Conservation (phyloP, 228 moss, liverwort and hornwort species). For the Sphagnum magellanicum region DNA sequence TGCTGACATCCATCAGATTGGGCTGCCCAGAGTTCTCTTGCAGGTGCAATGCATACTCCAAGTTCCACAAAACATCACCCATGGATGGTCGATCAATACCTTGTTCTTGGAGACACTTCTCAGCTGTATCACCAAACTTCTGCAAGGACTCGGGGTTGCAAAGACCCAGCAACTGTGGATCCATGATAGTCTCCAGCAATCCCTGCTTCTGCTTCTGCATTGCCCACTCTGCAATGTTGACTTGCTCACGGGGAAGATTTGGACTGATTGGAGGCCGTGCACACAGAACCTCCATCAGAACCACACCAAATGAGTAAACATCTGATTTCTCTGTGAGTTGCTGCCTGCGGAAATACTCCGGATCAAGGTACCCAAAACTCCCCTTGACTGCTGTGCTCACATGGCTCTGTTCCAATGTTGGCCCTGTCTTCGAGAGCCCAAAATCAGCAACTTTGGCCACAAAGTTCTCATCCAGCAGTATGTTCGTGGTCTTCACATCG, state of each 20-base stretch:
- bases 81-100: conserved; percentile 94
- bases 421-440: conserved; percentile 89
- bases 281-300: conserved; percentile 98
- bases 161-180: conserved; percentile 58
- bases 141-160: conserved; percentile 70
- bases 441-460: conserved; percentile 98
- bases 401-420: conserved; percentile 84
- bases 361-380: conserved; percentile 94
- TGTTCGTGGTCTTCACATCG: conserved; percentile 96
- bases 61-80: conserved; percentile 95
- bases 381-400: conserved; percentile 99
- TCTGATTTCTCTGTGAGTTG: conserved; percentile 95
- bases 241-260: conserved; percentile 84
- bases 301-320: conserved; percentile 96
- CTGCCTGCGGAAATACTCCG: conserved; percentile 95
- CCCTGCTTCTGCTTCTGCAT: conserved; percentile 98
- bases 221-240: conserved; percentile 99
- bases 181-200: conserved; percentile 89
- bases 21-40: conserved; percentile 66
- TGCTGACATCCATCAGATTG: conserved; percentile 29
- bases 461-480: conserved; percentile 87
- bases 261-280: conserved; percentile 94
- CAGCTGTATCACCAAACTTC: conserved; percentile 86
- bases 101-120: conserved; percentile 96
- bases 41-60: conserved; percentile 90